Evolutionary conservation across 1,284 basidiomycete genomes (phyloP).

Genomic region (Pseudozyma hubeiensis): DNA sequence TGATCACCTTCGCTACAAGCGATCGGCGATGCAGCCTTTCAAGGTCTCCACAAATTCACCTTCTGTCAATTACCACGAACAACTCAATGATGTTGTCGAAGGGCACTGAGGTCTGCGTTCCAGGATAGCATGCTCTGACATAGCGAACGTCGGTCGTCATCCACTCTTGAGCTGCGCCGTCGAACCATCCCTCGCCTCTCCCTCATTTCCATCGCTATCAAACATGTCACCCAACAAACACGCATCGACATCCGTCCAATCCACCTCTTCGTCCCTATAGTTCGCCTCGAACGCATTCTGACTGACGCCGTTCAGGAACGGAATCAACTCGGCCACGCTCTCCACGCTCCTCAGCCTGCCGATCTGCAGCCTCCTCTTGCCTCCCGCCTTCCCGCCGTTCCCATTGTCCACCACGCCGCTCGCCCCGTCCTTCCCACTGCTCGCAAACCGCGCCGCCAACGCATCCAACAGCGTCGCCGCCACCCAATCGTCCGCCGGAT

Average conservation of each 20-base stretch:
- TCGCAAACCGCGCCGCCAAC: conserved; percentile 78
- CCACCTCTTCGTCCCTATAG: conserved; percentile 22
- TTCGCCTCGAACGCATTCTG: conserved; percentile 43
- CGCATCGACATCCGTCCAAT: conserved; percentile 40
- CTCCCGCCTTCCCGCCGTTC: not conserved
- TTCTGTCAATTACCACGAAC: too few species aligned
- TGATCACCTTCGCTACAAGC: too few species aligned
- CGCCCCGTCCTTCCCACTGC: conserved; percentile 56
- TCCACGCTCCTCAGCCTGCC: conserved; percentile 9
- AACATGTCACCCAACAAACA: conserved; percentile 54
- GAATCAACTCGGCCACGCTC: conserved; percentile 25
- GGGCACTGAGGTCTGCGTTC: too few species aligned
- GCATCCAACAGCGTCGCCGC: conserved; percentile 91
- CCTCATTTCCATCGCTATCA: conserved; percentile 19
- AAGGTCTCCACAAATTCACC: too few species aligned
- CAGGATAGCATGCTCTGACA: too few species aligned
- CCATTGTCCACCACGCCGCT: not conserved
- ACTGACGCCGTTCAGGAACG: conserved; percentile 34
- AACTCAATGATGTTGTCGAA: too few species aligned
- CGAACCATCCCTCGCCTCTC: too few species aligned
- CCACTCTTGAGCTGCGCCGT: too few species aligned
- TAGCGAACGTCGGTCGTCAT: too few species aligned
- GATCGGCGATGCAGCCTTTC: too few species aligned
- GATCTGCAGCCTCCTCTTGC: conserved; percentile 21
- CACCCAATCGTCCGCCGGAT: conserved; percentile 83